A percentile compares a stretch with the other conserved stretches of the same genome.
Conservation (phyloP, 1,284 basidiomycete species). For the Taiwanofungus camphoratus region DNA sequence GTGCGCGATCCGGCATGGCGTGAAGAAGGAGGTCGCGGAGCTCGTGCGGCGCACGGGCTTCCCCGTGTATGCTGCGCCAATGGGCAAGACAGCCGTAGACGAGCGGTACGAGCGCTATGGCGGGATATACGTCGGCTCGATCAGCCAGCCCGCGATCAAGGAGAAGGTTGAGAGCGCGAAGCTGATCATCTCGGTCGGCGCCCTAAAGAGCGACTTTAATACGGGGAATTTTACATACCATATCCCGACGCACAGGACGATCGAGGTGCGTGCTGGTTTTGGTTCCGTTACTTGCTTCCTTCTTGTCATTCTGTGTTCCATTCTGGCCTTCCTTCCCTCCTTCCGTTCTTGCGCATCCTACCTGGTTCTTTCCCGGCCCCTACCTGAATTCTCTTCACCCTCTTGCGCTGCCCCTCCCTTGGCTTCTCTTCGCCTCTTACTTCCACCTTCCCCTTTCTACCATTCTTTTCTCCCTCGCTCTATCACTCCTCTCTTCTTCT, state of each 20-base stretch:
- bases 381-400: no score
- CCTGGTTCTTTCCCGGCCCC: no score
- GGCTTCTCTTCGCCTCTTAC: neutral
- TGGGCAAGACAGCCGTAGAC: slow-evolving; percentile 83
- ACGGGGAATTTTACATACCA: slow-evolving; percentile 79
- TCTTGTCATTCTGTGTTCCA: neutral
- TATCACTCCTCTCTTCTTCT: no score
- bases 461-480: no score
- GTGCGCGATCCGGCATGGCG: slow-evolving; percentile 79
- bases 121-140: slow-evolving; percentile 81
- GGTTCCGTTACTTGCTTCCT: no score
- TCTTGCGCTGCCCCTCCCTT: no score
- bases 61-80: slow-evolving; percentile 78
- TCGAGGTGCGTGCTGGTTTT: slow-evolving; percentile 65
- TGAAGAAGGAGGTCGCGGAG: slow-evolving; percentile 61
- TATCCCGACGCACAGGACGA: slow-evolving; percentile 52
- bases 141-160: slow-evolving; percentile 68
- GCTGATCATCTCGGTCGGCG: slow-evolving; percentile 80
- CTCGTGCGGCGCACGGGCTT: slow-evolving; percentile 69
- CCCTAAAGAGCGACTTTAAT: slow-evolving; percentile 87
- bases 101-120: slow-evolving; percentile 85
- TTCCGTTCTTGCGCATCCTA: no score
- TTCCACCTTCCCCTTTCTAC: neutral
- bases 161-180: slow-evolving; percentile 79
- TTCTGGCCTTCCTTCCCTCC: no score